Evolutionary conservation across 441 rosid species (phyloP), one percentile per base, ranked within the genome.

Genomic region (Eruca vesicaria): DNA sequence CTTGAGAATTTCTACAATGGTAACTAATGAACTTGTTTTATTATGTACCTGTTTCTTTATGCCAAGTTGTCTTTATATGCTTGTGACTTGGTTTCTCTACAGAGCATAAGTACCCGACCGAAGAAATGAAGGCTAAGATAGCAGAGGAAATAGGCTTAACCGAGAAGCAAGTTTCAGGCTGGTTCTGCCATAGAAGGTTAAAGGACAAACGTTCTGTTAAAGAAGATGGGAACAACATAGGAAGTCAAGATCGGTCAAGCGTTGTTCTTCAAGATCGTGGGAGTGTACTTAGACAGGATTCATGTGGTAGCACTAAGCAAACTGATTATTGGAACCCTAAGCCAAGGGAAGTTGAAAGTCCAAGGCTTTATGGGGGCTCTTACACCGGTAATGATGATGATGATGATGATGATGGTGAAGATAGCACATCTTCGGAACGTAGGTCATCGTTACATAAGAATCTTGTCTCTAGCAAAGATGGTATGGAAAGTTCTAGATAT

Each of bases 141-240:
- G 89, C 97, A 11, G 89, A 80, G 80, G 79, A 84, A 80, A 63
- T 90, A 59, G 92, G 88, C 9, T 82, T 94, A 84, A 94, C 98
- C 2, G 93, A 94, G 82, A 94, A 89, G 81, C 98, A 94, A 89
- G 85, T 94, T 76, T 88, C 97, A 19, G 88, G 97, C 61, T 94
- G 99, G 99, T 94, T 94, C 84, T 94, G 98, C 82, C 97, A 92
- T 82, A 85, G 97, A 86, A 90, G 98, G 83, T 84, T 89, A 71
- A 94, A 92, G 82, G 98, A 94, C 75, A 90, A 89, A 79, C 88
- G 84, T 72, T 78, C 78, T 57, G 77, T 75, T 36, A 90, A 79
- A 78, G 96, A 86, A 59, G 97, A 89, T 75, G 83, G 68, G 56
- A 63, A 66, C 74, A 79, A 59, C 69, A 86, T 80, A 15, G 97